A percentile compares a stretch with the other conserved stretches of the same genome.
phyloP scores from a whole-genome alignment of 148 eudicot species.

The Limonium bicolor region DNA sequence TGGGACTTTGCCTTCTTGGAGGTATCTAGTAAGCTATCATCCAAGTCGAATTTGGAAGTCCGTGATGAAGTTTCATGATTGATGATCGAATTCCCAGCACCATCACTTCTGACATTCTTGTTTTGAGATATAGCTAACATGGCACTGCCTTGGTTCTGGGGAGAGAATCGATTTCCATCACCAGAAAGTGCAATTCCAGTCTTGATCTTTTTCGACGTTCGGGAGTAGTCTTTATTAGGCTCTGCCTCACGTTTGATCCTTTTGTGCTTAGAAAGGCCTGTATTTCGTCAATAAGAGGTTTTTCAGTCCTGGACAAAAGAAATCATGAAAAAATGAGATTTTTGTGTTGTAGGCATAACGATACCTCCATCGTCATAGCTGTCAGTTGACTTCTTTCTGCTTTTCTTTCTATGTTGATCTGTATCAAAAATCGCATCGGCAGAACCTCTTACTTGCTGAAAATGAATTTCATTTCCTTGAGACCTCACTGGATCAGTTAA shows the following conservation, averaged over 20 bases:
- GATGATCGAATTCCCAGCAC: conserved; percentile 20
- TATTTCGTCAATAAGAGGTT: too few relatives aligned
- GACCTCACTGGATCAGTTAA: conserved; percentile 20
- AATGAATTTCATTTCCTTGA: conserved; percentile 17
- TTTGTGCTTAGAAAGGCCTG: conserved; percentile 41
- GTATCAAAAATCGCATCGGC: conserved; percentile 21
- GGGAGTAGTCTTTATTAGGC: conserved; percentile 30
- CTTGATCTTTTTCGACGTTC: conserved; percentile 52
- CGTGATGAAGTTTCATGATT: conserved; percentile 20
- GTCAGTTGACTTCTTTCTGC: conserved; percentile 28
- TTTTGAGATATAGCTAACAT: conserved; percentile 26
- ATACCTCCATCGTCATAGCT: conserved; percentile 46
- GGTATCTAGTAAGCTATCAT: conserved; percentile 10
- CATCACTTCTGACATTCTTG: conserved; percentile 19
- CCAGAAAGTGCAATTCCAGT: conserved; percentile 13
- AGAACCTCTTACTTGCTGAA: conserved; percentile 23
- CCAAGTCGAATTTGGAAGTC: conserved; percentile 20
- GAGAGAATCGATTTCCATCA: conserved; percentile 25
- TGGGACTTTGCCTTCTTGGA: conserved; percentile 13
- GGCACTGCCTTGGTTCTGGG: conserved; percentile 21
- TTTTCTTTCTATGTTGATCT: conserved; percentile 21
- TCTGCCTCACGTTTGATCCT: conserved; percentile 40
- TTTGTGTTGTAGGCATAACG: too few relatives aligned
- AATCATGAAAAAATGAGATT: too few relatives aligned
- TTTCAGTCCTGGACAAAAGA: too few relatives aligned